Evolutionary conservation across 176 grass and related monocot genomes (phyloP), one percentile per base, ranked within the genome.

Genomic region (Hsuehochloa calcarea): DNA sequence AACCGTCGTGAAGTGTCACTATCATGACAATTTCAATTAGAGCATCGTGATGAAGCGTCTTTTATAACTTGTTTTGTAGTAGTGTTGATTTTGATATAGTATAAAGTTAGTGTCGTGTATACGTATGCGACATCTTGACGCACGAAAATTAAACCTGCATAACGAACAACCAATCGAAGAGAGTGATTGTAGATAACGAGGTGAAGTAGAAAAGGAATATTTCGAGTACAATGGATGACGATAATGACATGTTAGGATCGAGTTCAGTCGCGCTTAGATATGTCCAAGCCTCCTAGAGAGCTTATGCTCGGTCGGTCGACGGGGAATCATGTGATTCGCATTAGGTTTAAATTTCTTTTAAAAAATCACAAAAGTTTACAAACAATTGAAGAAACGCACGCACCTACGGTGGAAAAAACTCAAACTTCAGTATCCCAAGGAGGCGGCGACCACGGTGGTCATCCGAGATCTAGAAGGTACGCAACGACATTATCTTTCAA

Each of bases 251-350:
- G 46, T 11, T 66, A 74, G 45, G 61, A 41, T 84, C 31, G 37
- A 17, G 62, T n/a, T 56, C 29, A 5, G 50, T 49, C 47, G 15
- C 14, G 25, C 8, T 8, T 49, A 9, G 26, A 66, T 50, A 41
- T 38, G 2, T 12, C 4, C n/a, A 39, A 26, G 46, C 65, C 43
- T 14, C 22, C 62, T 0, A 9, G 50, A 43, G 65, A 8, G 34
- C 26, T 31, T n/a, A 26, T 35, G 47, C 19, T 0, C 8, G 45
- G 82, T 25, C 76, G 51, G 87, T 80, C 77, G 25, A 3, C 11
- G 8, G 22, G 22, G 75, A 40, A 65, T 72, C 76, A 80, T 66
- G 76, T 84, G 87, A 7, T 25, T 37, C 49, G 27, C 51, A 8
- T n/a, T 27, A 69, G 79, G 86, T 22, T 82, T 9, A 55, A 6